Base-by-base conservation (phyloP, 2,329 filamentous ascomycete genomes). In the Cryphonectria parasitica region DNA sequence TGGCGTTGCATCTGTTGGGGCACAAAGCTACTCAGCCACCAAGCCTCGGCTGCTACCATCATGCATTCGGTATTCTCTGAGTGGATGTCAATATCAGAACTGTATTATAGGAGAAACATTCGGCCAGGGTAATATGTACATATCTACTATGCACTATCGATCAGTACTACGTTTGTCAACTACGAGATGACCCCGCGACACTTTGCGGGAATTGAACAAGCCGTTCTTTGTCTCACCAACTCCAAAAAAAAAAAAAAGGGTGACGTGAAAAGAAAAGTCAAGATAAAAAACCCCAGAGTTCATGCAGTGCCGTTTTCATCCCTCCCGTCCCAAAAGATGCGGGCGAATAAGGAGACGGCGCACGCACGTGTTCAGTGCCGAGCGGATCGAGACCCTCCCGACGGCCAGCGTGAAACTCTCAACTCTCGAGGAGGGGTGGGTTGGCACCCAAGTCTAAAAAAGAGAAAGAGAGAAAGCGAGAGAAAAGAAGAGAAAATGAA, bases 371-470 rank as follows among this genome's bases (percentile, higher is more conserved):
- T 31, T 6, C 31, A 58, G 28, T 58, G 54, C 54, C 28, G 54
- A 58, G 54, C 54, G 54, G 54, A 58, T 58, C 28, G 28, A 58
- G 28, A 17, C 54, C 54, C 3, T 58, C 54, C 54, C 28, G 54
- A 17, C 54, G 54, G 54, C 54, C 54, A 58, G 54, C 54, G 28
- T 58, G 54, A 58, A 58, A 58, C 54, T 28, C 25, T 28, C 19
- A 58, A 15, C 28, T 34, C 17, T 15, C 28, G 19, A 34, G 54
- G 25, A 17, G 52, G 52, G 19, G 25, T 15, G 25, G 11, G 5
- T 17, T 28, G 17, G 45, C 22, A 19, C 45, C 45, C 45, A 19
- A 49, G 7, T 8, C 45, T 22, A 19, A 25, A 31, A 15, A 15
- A 3, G 13, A 4, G 52, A 8, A 10, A 28, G 25, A 17, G 2